phyloP scores from a whole-genome alignment of 768 basidiomycete genomes.

The Galerina marginata region DNA sequence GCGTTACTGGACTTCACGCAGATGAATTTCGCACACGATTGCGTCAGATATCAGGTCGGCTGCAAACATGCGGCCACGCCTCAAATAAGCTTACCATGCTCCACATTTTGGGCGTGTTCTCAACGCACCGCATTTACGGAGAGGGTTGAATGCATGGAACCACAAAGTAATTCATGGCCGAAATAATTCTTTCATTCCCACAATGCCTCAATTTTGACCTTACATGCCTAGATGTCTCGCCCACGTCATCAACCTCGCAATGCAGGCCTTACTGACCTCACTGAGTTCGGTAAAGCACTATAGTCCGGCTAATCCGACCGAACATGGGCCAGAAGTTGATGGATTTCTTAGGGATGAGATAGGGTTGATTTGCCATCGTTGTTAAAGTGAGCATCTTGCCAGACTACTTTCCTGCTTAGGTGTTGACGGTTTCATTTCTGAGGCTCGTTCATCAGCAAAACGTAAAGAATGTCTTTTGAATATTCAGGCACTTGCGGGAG shows the following conservation, averaged over 20 bases:
- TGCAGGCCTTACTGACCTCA: conserved; percentile 12
- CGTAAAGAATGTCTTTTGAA: conserved; percentile 17
- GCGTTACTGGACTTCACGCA: conserved; percentile 38
- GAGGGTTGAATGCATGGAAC: neutral
- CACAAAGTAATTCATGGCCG: conserved; percentile 5
- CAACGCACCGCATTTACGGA: neutral
- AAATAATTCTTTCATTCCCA: neutral
- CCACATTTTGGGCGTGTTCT: conserved; percentile 3
- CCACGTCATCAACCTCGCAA: conserved; percentile 24
- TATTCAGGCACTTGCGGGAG: conserved; percentile 1
- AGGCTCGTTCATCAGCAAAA: conserved; percentile 11
- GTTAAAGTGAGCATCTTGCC: conserved; percentile 25
- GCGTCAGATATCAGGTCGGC: conserved; percentile 19
- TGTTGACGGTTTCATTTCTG: neutral
- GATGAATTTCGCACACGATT: conserved; percentile 43
- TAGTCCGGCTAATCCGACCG: neutral
- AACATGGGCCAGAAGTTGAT: neutral
- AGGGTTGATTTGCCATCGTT: conserved; percentile 30
- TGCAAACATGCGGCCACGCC: conserved; percentile 15
- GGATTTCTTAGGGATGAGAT: conserved; percentile 30
- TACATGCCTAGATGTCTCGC: conserved; percentile 15
- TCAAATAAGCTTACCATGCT: conserved; percentile 19
- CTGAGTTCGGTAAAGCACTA: conserved; percentile 15
- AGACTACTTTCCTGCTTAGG: neutral
- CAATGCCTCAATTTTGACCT: neutral